phyloP scores from a whole-genome alignment of 805 yeast species.

The Debaryomyces castellii region DNA sequence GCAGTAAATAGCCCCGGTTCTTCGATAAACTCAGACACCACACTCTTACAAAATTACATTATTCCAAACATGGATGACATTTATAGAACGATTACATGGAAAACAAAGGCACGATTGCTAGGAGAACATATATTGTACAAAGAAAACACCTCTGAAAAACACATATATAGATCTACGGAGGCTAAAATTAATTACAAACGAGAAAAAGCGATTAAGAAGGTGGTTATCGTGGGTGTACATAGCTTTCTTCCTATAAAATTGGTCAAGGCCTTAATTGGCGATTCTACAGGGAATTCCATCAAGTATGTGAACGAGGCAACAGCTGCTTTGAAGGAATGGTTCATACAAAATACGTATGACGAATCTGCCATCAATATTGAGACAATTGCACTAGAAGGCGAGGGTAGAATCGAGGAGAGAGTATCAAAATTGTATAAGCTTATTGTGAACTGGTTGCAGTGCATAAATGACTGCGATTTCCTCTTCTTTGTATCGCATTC shows the following conservation, averaged over 20 bases:
- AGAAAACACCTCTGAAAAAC: slow-evolving; percentile 21
- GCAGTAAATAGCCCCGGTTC: slow-evolving; percentile 4
- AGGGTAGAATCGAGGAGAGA: slow-evolving; percentile 32
- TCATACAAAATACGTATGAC: slow-evolving; percentile 6
- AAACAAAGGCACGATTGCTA: slow-evolving; percentile 21
- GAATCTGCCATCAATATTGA: slow-evolving; percentile 21
- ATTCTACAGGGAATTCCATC: slow-evolving; percentile 35
- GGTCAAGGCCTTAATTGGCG: slow-evolving; percentile 35
- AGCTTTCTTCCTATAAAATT: slow-evolving; percentile 41
- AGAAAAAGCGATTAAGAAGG: slow-evolving; percentile 13
- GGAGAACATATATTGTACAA: slow-evolving; percentile 22
- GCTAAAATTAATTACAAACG: slow-evolving; percentile 9
- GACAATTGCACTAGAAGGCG: slow-evolving; percentile 42
- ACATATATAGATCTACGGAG: slow-evolving; percentile 20
- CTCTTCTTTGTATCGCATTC: slow-evolving; percentile 34
- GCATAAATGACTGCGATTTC: slow-evolving; percentile 29
- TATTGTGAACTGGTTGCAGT: slow-evolving; percentile 32
- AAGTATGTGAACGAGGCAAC: slow-evolving; percentile 28
- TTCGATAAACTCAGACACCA: background rate
- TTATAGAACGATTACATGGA: slow-evolving; percentile 21
- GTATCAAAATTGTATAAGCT: slow-evolving; percentile 23
- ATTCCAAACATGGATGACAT: slow-evolving; percentile 23
- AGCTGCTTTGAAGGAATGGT: slow-evolving; percentile 30
- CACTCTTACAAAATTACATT: slow-evolving; percentile 3
- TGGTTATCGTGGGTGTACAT: slow-evolving; percentile 37